phyloP scores from a whole-genome alignment of 257 asterid species.

The Gentiana macrophylla region DNA sequence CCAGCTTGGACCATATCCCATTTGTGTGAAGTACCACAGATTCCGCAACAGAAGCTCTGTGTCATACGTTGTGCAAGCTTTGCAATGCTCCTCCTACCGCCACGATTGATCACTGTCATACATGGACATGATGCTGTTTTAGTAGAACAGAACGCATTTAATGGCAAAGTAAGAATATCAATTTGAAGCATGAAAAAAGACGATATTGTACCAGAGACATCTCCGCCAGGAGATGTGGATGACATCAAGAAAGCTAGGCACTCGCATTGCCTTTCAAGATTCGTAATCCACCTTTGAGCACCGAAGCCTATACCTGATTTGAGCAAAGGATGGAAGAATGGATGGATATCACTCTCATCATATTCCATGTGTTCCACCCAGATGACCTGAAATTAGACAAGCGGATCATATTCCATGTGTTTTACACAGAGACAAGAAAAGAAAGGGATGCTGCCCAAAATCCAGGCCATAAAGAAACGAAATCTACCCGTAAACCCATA shows the following conservation, averaged over 20 bases:
- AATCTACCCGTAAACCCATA: too few species aligned
- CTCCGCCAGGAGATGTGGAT: conserved; percentile 33
- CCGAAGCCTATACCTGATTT: conserved; percentile 74
- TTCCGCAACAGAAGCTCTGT: conserved; percentile 51
- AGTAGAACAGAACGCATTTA: background rate
- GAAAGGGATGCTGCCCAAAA: too few species aligned
- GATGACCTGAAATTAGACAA: conserved; percentile 40
- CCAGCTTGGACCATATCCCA: conserved; percentile 65
- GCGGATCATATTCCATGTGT: too few species aligned
- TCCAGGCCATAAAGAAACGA: too few species aligned
- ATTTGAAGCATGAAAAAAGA: background rate
- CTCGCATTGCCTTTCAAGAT: conserved; percentile 59
- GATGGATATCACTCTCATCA: conserved; percentile 46
- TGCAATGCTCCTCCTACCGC: conserved; percentile 49
- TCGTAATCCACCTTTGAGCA: conserved; percentile 68
- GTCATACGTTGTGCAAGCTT: conserved; percentile 74
- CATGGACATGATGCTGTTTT: background rate
- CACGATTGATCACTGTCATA: conserved; percentile 34
- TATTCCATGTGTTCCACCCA: conserved; percentile 85
- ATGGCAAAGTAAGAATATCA: background rate
- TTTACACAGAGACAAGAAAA: too few species aligned
- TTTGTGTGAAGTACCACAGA: conserved; percentile 50
- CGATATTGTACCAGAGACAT: conserved; percentile 36
- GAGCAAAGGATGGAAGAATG: conserved; percentile 48
- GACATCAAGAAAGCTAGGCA: conserved; percentile 34